Base-by-base conservation (phyloP, 2,329 filamentous ascomycete species). In the Pestalotiopsis sp. region DNA sequence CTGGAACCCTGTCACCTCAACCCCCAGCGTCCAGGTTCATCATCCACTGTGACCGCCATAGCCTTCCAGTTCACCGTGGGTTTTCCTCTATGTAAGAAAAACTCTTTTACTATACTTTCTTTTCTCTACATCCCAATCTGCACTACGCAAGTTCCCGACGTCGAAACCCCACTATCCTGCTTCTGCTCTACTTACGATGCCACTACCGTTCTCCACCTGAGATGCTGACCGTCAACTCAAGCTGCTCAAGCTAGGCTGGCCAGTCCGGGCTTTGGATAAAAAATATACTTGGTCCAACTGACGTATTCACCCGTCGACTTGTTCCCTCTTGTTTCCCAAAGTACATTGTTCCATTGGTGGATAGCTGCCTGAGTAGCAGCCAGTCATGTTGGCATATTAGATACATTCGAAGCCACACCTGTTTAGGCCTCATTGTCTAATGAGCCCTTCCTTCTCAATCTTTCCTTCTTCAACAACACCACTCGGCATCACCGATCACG, bases 351-450 rank as follows among this genome's bases (percentile, higher is more conserved):
- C 78, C 78, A 81, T 83, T 83, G 81, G 83, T 77, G 75, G 74
- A 73, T 72, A 68, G 70, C 71, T 70, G 66, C 48, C 72, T 75
- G 69, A 70, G 69, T 69, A 74, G 71, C 74, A 71, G 71, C 82
- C 82, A 84, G 84, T 84, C 81, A 84, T 80, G 77, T 81, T 77
- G 71, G 79, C 77, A 77, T 73, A 73, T 78, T 73, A 77, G 77
- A 81, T 77, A 75, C 78, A 35, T 35, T 35, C 6, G 30, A 75
- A 81, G 77, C 77, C 77, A 82, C 79, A 75, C 77, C 79, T 75
- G 75, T 77, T 76, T 74, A n/a, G 44, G 44, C 20, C 44, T 52
- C 17, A n/a, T n/a, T 20, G 17, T 52, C 44, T 52, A 52, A 52
- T n/a, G 76, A 77, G 66, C 73, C 72, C 65, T 35, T 40, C 71